Conservation (phyloP, 2,329 filamentous ascomycete genomes). For the Diaporthe amygdali region DNA sequence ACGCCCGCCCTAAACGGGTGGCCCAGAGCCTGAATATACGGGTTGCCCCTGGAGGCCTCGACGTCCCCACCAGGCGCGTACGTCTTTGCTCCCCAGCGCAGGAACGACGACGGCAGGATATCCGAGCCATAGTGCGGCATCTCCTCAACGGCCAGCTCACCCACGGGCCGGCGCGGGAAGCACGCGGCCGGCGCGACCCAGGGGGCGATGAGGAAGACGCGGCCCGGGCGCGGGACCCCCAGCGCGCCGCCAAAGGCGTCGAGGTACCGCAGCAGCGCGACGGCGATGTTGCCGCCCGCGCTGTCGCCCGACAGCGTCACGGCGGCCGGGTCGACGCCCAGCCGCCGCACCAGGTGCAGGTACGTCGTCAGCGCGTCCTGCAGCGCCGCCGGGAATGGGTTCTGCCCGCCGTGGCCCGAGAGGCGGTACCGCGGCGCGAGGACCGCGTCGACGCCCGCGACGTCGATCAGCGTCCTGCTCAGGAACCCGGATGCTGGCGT, state of each 20-base stretch:
- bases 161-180: background rate
- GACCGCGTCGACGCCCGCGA: slow-evolving; percentile 43
- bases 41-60: slow-evolving; percentile 28
- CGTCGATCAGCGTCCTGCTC: background rate
- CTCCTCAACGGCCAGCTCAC: slow-evolving; percentile 27
- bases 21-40: slow-evolving; percentile 44
- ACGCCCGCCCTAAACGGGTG: slow-evolving; percentile 43
- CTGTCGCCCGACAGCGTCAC: slow-evolving; percentile 54
- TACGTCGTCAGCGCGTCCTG: slow-evolving; percentile 54
- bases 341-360: slow-evolving; percentile 46
- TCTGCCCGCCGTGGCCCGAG: slow-evolving; percentile 40
- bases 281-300: slow-evolving; percentile 51
- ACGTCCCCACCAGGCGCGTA: slow-evolving; percentile 36
- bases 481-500: slow-evolving; percentile 34
- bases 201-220: slow-evolving; percentile 41
- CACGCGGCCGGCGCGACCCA: slow-evolving; percentile 31
- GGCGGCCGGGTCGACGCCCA: slow-evolving; percentile 42
- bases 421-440: slow-evolving; percentile 55
- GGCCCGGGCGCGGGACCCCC: slow-evolving; percentile 39
- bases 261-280: slow-evolving; percentile 52
- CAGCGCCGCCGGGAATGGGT: slow-evolving; percentile 53
- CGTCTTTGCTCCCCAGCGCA: slow-evolving; percentile 44
- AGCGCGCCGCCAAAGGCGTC: slow-evolving; percentile 41
- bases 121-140: slow-evolving; percentile 14
- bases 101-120: background rate